Base-by-base conservation (phyloP, 371 early-diverging fungal genomes). In the Circinella minor region DNA sequence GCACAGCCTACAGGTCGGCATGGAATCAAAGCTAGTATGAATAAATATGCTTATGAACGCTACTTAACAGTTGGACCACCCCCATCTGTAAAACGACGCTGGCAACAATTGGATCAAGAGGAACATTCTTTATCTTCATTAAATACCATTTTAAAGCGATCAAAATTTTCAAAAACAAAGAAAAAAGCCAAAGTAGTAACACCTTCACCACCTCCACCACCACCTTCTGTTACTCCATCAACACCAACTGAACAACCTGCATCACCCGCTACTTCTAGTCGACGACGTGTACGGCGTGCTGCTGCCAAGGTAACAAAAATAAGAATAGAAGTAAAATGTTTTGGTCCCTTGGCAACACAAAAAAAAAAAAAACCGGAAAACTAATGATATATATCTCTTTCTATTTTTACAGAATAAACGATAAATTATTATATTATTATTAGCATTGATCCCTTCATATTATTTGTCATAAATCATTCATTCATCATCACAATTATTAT, bases 11-110 rank as follows among this genome's bases (percentile, higher is more conserved):
- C 4, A 17, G 65, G 65, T 18, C 18, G 65, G 11, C 65, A 65
- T 36, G 65, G 54, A 15, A 65, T 65, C 54, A 65, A 65, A 27
- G 65, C 65, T 36, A 54, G 51, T 36, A 65, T 65, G 65, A 65
- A 14, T 14, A 46, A 36, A 18, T 65, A 65, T 54, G 65, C 65
- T 17, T 65, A 49, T 65, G 65, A 65, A 36, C 34, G 65, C 4
- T 65, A 65, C 36, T 34, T 47, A 8, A 65, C 65, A 9, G 48
- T 65, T 11, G 65, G 65, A 37, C 48, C 36, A 4, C 65, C 65
- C 3, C 27, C 57, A 34, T 27, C 57, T 57, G 57, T 57, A 5
- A 57, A 57, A 57, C 57, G 57, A 34, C 57, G 57, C 7, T 57
- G 36, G 34, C 20, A 34, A 34, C 57, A 34, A n/a, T 11, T 34